Evolutionary conservation across 495 filamentous ascomycete genomes (phyloP).

Genomic region (Jackrogersella minutella): DNA sequence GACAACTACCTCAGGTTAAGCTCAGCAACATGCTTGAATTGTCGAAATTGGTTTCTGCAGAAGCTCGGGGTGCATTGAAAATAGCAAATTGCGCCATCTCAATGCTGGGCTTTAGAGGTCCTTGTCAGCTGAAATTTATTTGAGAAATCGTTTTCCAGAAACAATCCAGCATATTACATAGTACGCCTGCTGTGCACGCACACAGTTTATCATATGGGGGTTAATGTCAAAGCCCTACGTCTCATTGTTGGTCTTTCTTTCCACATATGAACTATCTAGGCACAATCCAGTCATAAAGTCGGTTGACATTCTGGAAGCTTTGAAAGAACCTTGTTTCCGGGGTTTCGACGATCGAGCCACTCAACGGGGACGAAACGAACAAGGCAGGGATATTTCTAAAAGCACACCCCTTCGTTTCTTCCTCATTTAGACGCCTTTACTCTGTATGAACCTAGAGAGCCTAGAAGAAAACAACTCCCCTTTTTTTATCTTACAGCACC

Average conservation of each 20-base stretch:
- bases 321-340: conserved; percentile 37
- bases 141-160: conserved; percentile 11
- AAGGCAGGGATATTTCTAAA: conserved; percentile 9
- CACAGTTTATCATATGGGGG: conserved; percentile 7
- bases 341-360: conserved; percentile 36
- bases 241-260: conserved; percentile 15
- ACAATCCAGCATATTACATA: conserved; percentile 7
- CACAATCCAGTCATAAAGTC: conserved; percentile 23
- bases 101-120: conserved; percentile 9
- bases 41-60: conserved; percentile 32
- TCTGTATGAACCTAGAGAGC: conserved; percentile 12
- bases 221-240: background rate
- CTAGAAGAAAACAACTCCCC: conserved; percentile 16
- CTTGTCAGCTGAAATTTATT: conserved; percentile 26
- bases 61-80: conserved; percentile 34
- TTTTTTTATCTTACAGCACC: conserved; percentile 28
- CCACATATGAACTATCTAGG: conserved; percentile 12
- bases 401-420: conserved; percentile 6
- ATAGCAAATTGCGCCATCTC: conserved; percentile 39
- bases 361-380: conserved; percentile 22
- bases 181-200: background rate
- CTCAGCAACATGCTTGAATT: conserved; percentile 25
- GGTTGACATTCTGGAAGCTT: conserved; percentile 37
- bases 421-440: conserved; percentile 7
- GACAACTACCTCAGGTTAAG: conserved; percentile 4